Evolutionary conservation across 2,329 filamentous ascomycete species (phyloP).

Genomic region (Calonectria pauciramosa): DNA sequence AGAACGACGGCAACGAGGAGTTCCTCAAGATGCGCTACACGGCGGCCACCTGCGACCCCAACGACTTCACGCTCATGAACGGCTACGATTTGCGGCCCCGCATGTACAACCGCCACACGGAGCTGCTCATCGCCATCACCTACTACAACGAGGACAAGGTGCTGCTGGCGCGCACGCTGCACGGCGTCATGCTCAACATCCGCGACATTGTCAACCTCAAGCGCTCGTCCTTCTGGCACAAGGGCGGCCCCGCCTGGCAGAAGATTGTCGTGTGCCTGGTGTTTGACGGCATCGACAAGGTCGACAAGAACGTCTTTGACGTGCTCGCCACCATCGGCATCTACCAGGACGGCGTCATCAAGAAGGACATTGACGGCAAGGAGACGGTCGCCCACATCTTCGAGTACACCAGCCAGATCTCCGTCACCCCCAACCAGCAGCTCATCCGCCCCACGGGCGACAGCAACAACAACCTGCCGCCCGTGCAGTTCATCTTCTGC

Average conservation of each 20-base stretch:
- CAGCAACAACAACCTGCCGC: constrained; percentile 36
- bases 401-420: constrained; percentile 45
- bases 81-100: constrained; percentile 43
- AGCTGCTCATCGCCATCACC: constrained; percentile 43
- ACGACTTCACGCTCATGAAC: constrained; percentile 43
- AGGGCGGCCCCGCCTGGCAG: constrained; percentile 43
- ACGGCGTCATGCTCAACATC: constrained; percentile 42
- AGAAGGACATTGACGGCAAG: constrained; percentile 44
- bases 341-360: constrained; percentile 43
- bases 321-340: constrained; percentile 42
- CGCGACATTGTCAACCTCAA: constrained; percentile 44
- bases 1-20: constrained; percentile 35
- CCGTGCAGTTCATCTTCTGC: constrained; percentile 44
- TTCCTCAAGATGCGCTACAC: constrained; percentile 45
- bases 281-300: constrained; percentile 43
- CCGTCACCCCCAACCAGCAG: constrained; percentile 43
- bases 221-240: constrained; percentile 44
- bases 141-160: constrained; percentile 46
- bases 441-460: constrained; percentile 41
- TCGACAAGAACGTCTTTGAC: constrained; percentile 44
- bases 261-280: constrained; percentile 44
- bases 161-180: constrained; percentile 42
- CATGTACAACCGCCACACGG: constrained; percentile 45
- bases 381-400: constrained; percentile 44
- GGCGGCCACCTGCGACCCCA: constrained; percentile 43